Conservation (phyloP, 306 rosid genomes). For the Cicer bijugum region DNA sequence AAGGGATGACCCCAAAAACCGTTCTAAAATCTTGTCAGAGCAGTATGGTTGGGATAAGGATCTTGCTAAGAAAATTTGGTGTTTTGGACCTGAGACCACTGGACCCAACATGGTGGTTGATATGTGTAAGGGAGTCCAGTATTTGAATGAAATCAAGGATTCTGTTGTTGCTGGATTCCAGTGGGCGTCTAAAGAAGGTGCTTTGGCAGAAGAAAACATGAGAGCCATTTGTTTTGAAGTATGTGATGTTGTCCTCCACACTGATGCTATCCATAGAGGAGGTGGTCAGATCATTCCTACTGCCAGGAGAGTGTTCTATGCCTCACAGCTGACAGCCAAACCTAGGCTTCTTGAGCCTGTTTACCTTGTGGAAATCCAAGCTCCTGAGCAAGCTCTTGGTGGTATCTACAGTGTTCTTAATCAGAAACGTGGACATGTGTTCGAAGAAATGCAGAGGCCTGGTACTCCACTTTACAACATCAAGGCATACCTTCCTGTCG, state of each 20-base stretch:
- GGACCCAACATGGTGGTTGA: constrained; percentile 95
- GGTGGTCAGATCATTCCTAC: constrained; percentile 90
- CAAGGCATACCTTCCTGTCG: constrained; percentile 77
- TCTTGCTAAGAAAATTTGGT: constrained; percentile 88
- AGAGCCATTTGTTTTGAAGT: constrained; percentile 76
- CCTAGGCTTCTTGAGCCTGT: constrained; percentile 89
- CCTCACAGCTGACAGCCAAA: constrained; percentile 71
- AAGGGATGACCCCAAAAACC: constrained; percentile 75
- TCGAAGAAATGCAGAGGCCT: constrained; percentile 78
- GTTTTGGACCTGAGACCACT: constrained; percentile 80
- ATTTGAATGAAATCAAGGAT: constrained; percentile 82
- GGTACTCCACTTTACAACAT: constrained; percentile 85
- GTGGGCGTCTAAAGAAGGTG: constrained; percentile 92
- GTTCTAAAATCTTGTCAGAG: constrained; percentile 65
- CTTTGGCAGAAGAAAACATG: constrained; percentile 78
- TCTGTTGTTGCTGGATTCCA: constrained; percentile 81
- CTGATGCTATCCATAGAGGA: constrained; percentile 86
- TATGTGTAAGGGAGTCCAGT: constrained; percentile 86
- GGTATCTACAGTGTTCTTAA: constrained; percentile 85
- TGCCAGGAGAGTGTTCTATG: constrained; percentile 77
- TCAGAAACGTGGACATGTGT: constrained; percentile 78
- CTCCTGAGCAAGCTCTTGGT: constrained; percentile 82
- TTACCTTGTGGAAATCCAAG: constrained; percentile 81
- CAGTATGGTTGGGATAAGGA: constrained; percentile 84
- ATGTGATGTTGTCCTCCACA: constrained; percentile 73